phyloP scores from a whole-genome alignment of 2,329 filamentous ascomycete genomes.

The Talaromyces albobiverticillius region DNA sequence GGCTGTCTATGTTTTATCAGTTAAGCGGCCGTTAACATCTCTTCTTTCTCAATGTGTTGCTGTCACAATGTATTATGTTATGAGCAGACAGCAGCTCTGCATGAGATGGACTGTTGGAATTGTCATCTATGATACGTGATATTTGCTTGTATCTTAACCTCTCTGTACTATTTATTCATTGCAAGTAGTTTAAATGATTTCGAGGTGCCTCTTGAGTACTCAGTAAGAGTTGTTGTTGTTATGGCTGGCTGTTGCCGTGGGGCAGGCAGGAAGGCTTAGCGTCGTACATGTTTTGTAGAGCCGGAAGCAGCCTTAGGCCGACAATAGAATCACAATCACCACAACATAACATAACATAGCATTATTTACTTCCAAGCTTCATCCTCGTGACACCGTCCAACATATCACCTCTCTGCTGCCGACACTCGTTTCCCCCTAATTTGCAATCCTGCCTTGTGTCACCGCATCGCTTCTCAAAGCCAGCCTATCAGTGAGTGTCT shows the following conservation, averaged over 20 bases:
- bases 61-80: not conserved
- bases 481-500: too few relatives aligned
- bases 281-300: not conserved
- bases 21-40: constrained; percentile 44
- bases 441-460: not conserved
- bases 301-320: too few relatives aligned
- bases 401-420: not conserved
- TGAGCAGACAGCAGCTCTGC: not conserved
- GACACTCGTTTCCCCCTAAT: not conserved
- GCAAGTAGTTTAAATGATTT: too few relatives aligned
- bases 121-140: not conserved
- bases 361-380: too few relatives aligned
- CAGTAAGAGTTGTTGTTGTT: constrained; percentile 5
- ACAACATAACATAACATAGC: not conserved
- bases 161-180: not conserved
- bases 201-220: too few relatives aligned
- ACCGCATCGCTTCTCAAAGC: not conserved
- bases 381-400: not conserved
- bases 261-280: not conserved
- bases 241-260: constrained; percentile 3
- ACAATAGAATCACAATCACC: not conserved
- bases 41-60: too few relatives aligned
- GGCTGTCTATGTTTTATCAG: constrained; percentile 98
- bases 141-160: not conserved
- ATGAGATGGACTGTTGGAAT: too few relatives aligned